Conservation (phyloP, 176 grass and related monocot species). For the Bonia amplexicaulis region DNA sequence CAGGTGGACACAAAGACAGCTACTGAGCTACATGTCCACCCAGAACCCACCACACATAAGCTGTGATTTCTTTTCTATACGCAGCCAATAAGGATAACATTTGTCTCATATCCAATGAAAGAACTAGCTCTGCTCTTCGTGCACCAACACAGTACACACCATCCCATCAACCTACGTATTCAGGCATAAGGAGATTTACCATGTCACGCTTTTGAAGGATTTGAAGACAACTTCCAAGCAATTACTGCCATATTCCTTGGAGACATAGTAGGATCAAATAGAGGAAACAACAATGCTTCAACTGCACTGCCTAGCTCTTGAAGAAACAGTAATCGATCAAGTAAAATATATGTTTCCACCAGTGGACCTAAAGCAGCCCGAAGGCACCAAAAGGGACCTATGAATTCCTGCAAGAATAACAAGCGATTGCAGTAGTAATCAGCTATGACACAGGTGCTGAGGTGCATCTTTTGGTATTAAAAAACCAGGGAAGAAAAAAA, state of each 20-base stretch:
- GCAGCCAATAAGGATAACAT: constrained; percentile 5
- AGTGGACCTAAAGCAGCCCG: constrained; percentile 80
- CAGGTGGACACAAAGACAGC: neutral
- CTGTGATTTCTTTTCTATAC: neutral
- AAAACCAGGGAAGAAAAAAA: neutral
- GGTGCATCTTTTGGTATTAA: neutral
- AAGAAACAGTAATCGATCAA: constrained; percentile 85
- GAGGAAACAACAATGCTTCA: constrained; percentile 60
- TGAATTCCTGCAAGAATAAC: constrained; percentile 56
- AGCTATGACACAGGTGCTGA: neutral
- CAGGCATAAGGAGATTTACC: constrained; percentile 37
- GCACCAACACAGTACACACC: neutral
- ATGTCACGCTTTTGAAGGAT: constrained; percentile 34
- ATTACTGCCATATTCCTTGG: constrained; percentile 78
- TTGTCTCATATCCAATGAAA: neutral
- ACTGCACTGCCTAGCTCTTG: constrained; percentile 61
- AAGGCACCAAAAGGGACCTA: constrained; percentile 97
- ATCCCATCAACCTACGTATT: constrained; percentile 27
- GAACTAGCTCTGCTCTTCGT: constrained; percentile 6
- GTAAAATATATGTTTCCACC: constrained; percentile 89
- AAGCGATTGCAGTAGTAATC: constrained; percentile 1
- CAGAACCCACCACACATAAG: neutral
- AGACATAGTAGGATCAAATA: constrained; percentile 83
- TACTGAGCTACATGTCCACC: constrained; percentile 1
- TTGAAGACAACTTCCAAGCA: constrained; percentile 52